Base-by-base conservation (phyloP, 352 stramenopile species). In the Heterotrichella gracilis region DNA sequence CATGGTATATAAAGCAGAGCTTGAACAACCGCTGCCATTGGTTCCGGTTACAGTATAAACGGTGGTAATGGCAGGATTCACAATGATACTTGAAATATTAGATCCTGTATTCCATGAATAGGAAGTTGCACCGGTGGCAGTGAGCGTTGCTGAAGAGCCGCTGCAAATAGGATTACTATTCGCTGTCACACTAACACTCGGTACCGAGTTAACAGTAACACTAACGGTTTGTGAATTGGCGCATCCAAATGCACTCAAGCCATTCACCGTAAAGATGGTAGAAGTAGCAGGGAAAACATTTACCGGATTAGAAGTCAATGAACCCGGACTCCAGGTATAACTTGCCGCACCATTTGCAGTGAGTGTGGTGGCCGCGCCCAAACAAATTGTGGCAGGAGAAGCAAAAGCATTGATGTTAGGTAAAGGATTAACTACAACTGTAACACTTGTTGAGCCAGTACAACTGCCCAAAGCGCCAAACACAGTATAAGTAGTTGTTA, bases 11-110 rank as follows among this genome's bases (percentile, higher is more conserved):
- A 53, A 9, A 53, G 32, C 32, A n/a, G 9, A 9, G n/a, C 9
- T 17, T 17, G 32, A 17, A 53, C 32, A 53, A 53, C 32, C 32
- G 9, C 9, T n/a, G 9, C 9, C 9, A 53, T 53, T n/a, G 9
- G n/a, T 53, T 53, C 32, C 32, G 9, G 32, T 53, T 17, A 53
- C 32, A 17, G 32, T 53, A 53, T 53, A 53, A 9, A 17, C 9
- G n/a, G 32, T 53, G 9, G 32, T 53, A 17, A n/a, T 53, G 9
- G n/a, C 9, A 53, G 32, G 32, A n/a, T 9, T 53, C 32, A 53
- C 32, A n/a, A n/a, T 53, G n/a, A 53, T 53, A n/a, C 32, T 53
- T 53, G 32, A 53, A 53, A 53, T 9, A 53, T 53, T n/a, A n/a
- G n/a, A n/a, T n/a, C n/a, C n/a, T n/a, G n/a, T n/a, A n/a, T n/a